Evolutionary conservation across 202 grass and related monocot species (phyloP).

Genomic region (Zizania palustris): DNA sequence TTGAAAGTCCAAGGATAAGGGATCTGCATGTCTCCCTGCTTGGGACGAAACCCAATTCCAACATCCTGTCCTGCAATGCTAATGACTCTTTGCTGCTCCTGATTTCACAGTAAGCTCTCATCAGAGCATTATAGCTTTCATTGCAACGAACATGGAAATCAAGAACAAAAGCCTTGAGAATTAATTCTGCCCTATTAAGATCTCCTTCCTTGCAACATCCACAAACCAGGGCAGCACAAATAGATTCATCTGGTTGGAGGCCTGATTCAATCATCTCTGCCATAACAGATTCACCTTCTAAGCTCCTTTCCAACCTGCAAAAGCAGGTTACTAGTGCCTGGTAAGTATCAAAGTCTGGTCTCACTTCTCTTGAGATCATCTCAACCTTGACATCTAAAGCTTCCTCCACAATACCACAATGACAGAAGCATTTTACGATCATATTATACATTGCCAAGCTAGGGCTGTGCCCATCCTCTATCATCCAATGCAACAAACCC

Average conservation of each 20-base stretch:
- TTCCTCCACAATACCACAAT: slow-evolving; percentile 56
- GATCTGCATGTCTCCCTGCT: slow-evolving; percentile 70
- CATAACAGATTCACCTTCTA: slow-evolving; percentile 58
- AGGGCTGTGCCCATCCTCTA: slow-evolving; percentile 63
- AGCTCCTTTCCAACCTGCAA: slow-evolving; percentile 66
- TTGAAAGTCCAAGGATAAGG: slow-evolving; percentile 72
- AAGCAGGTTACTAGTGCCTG: slow-evolving; percentile 53
- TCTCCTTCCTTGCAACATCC: slow-evolving; percentile 68
- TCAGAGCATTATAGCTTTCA: slow-evolving; percentile 65
- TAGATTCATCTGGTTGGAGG: slow-evolving; percentile 45
- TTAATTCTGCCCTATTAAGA: slow-evolving; percentile 62
- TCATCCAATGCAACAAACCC: slow-evolving; percentile 74
- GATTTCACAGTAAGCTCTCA: slow-evolving; percentile 60
- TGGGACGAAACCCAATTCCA: slow-evolving; percentile 69
- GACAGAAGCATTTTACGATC: slow-evolving; percentile 62
- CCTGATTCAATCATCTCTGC: slow-evolving; percentile 55
- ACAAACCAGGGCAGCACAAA: slow-evolving; percentile 70
- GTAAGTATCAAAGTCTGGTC: slow-evolving; percentile 61
- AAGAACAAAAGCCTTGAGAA: slow-evolving; percentile 60
- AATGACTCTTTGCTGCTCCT: slow-evolving; percentile 54
- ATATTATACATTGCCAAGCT: slow-evolving; percentile 68
- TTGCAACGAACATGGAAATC: slow-evolving; percentile 63
- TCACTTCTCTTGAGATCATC: slow-evolving; percentile 58
- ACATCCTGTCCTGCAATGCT: slow-evolving; percentile 75
- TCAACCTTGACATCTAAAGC: slow-evolving; percentile 68